Percentiles rank a stretch among this genome's conserved stretches.
These are phyloP conservation scores for Monosporascus sp. DNA, from an alignment of 2,329 filamentous ascomycete species.

Conservation along the genomic window DNA sequence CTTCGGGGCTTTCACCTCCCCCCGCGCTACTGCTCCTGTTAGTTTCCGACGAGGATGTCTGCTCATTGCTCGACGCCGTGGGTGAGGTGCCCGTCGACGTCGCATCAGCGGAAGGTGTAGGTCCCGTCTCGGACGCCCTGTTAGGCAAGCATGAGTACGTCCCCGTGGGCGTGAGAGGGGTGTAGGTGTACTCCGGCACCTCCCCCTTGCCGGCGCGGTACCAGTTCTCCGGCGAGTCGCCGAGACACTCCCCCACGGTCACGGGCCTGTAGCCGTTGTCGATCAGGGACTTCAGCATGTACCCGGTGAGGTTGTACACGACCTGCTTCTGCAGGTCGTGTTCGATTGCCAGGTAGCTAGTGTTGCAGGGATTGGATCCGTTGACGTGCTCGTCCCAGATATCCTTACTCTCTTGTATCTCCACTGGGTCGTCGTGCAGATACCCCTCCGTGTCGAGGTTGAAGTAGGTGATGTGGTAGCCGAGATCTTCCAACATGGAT, in stretches of 20 bases:
- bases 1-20: too few relatives aligned
- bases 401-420: slow-evolving; percentile 31
- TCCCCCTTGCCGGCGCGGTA: slow-evolving; percentile 36
- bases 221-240: slow-evolving; percentile 46
- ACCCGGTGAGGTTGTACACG: slow-evolving; percentile 42
- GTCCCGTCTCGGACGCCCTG: neutral
- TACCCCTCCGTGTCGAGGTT: slow-evolving; percentile 29
- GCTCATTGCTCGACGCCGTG: too few relatives aligned
- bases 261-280: slow-evolving; percentile 40
- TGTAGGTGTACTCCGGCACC: slow-evolving; percentile 24
- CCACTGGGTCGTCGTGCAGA: slow-evolving; percentile 21
- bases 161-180: slow-evolving; percentile 21
- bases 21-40: too few relatives aligned
- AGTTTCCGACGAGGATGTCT: too few relatives aligned
- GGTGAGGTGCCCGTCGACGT: neutral
- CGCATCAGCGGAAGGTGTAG: neutral
- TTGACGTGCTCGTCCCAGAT: slow-evolving; percentile 31
- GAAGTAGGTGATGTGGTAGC: slow-evolving; percentile 27
- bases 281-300: slow-evolving; percentile 37
- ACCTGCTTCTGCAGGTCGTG: slow-evolving; percentile 44
- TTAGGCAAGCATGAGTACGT: slow-evolving; percentile 10
- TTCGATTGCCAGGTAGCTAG: slow-evolving; percentile 30
- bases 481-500: slow-evolving; percentile 20
- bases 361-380: slow-evolving; percentile 23
- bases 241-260: slow-evolving; percentile 51